Evolutionary conservation across 306 rosid species (phyloP), one percentile per base, ranked within the genome.

Genomic region (Gillenia trifoliata): DNA sequence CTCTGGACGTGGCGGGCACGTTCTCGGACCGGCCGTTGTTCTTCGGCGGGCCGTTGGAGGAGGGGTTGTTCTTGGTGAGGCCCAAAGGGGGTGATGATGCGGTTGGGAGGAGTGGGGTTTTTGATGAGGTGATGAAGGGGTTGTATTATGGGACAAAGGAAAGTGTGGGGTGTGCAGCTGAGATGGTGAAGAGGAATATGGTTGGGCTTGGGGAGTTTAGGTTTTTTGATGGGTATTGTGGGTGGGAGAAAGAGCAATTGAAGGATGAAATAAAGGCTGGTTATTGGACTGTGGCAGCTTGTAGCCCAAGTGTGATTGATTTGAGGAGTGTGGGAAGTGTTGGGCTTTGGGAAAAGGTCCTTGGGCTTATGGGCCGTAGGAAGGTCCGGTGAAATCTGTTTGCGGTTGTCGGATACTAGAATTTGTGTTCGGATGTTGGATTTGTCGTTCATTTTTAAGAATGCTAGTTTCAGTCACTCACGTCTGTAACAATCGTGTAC

Each of bases 181-280:
- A 90, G 43, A 91, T 94, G 95, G 93, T 94, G 70, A 91, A 91
- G 83, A 88, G 96, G 78, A 69, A 84, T 68, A 30, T 82, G 56
- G 81, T 91, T 68, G 89, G 83, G 75, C 68, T 84, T 70, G 88
- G 74, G 4, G 93, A 94, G 23, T 87, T 94, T 13, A 87, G 97
- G 80, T 94, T 94, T 80, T 94, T 91, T 72, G 96, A 94, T 82
- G 98, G 98, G 73, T 91, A 83, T 22, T 94, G 99, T 86, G 93
- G 95, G 30, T 94, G 97, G 99, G 97, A 85, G 71, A 85, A 63
- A 8, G 93, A 86, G 59, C 97, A 92, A 62, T 60, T 94, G 72
- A 85, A 29, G 54, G 82, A 87, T 72, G 99, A 92, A 57, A 90
- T 94, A 0, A 83, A 71, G 23, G 84, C 86, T 59, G 95, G 96